phyloP scores from a whole-genome alignment of 495 filamentous ascomycete species.

The Lophiotrema nucula region DNA sequence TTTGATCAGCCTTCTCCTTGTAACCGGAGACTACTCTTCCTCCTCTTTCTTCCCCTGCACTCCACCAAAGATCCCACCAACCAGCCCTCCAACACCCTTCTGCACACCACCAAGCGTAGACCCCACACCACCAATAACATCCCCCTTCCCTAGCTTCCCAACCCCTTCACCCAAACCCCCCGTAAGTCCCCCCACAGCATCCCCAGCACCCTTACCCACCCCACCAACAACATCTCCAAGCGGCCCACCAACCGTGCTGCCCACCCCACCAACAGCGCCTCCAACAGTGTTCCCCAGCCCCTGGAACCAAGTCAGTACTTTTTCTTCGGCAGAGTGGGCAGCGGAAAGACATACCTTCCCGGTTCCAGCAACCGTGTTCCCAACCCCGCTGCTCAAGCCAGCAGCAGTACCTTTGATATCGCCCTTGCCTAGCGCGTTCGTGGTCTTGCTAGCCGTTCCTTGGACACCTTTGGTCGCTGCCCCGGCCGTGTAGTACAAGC shows the following conservation, averaged over 20 bases:
- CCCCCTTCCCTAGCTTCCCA: constrained; percentile 23
- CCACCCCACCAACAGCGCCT: constrained; percentile 22
- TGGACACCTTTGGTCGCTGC: constrained; percentile 32
- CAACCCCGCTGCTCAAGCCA: constrained; percentile 20
- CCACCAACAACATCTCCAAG: constrained; percentile 30
- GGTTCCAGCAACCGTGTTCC: constrained; percentile 29
- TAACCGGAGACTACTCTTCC: constrained; percentile 7
- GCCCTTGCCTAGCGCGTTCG: constrained; percentile 28
- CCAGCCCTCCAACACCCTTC: constrained; percentile 28
- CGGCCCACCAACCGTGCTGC: constrained; percentile 26
- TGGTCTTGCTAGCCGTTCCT: constrained; percentile 31
- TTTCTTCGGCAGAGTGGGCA: background rate
- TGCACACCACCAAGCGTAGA: constrained; percentile 22
- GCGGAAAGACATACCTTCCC: constrained; percentile 20
- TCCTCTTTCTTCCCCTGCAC: background rate
- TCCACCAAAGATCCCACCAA: constrained; percentile 27
- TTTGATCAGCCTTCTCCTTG: too few relatives aligned
- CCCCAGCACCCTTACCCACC: constrained; percentile 19
- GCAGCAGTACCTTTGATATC: constrained; percentile 28
- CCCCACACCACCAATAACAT: constrained; percentile 22
- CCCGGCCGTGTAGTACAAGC: constrained; percentile 27
- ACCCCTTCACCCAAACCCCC: constrained; percentile 27
- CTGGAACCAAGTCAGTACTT: constrained; percentile 8
- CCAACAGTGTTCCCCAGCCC: constrained; percentile 27
- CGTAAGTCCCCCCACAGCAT: constrained; percentile 24